Percentiles rank a stretch among this genome's conserved stretches.
Evolutionary conservation across 2,329 filamentous ascomycete species (phyloP).

Genomic region (Diaporthe nobilis): DNA sequence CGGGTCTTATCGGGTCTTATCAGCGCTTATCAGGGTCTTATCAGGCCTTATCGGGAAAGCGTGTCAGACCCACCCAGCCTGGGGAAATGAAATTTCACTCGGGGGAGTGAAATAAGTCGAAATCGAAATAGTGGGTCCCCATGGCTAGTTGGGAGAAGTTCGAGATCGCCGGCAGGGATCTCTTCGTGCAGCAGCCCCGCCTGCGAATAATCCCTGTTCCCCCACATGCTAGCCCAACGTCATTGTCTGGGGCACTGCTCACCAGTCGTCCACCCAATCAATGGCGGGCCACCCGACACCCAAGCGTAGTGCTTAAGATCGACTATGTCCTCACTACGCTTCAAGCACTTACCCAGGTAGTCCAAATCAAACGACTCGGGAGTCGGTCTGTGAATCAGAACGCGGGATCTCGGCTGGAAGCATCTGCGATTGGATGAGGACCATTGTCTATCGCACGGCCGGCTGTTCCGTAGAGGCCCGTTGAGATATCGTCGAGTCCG

Average conservation of each 20-base stretch:
- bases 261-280: background rate
- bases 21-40: no score
- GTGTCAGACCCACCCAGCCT: no score
- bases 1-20: no score
- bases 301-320: background rate
- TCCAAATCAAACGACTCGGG: background rate
- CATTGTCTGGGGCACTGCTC: background rate
- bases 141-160: background rate
- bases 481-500: background rate
- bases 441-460: background rate
- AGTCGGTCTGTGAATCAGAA: background rate
- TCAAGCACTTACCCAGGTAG: background rate
- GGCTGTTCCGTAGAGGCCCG: background rate
- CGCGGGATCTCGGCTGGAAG: background rate
- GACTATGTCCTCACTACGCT: background rate
- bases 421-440: constrained; percentile 9
- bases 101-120: no score
- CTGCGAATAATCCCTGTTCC: background rate
- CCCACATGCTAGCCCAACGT: background rate
- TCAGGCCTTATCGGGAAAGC: no score
- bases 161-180: constrained; percentile 17
- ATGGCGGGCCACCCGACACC: background rate
- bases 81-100: no score
- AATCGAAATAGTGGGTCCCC: no score
- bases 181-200: background rate